A percentile compares a stretch with the other conserved stretches of the same genome.
Evolutionary conservation across 1,139 yeast genomes (phyloP).

Genomic region (Sugiyamaella pinicola): DNA sequence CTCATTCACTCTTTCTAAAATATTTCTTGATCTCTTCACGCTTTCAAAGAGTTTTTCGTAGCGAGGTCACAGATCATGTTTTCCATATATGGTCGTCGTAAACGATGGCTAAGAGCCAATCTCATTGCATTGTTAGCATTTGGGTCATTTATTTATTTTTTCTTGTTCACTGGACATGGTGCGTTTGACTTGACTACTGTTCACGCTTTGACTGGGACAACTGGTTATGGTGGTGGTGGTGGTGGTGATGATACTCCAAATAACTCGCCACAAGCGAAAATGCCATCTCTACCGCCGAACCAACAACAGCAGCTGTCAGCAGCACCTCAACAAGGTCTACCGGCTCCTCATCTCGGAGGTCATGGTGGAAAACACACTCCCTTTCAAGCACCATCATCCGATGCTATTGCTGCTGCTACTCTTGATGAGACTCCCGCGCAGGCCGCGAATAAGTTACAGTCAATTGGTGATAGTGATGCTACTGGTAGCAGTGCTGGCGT

Average conservation of each 20-base stretch:
- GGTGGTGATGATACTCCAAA: background rate
- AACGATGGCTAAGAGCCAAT: conserved; percentile 18
- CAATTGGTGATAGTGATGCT: background rate
- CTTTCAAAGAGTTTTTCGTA: no score
- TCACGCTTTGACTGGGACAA: conserved; percentile 5
- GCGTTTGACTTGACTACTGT: conserved; percentile 9
- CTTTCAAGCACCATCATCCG: background rate
- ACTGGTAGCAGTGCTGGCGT: background rate
- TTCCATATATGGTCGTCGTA: conserved; percentile 18
- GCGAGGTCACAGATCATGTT: conserved; percentile 15
- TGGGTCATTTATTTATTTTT: conserved; percentile 10
- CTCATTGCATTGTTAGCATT: conserved; percentile 12
- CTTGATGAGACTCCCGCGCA: background rate
- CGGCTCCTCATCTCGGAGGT: conserved; percentile 11
- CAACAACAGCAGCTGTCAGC: no score
- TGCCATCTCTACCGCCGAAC: no score
- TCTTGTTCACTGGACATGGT: background rate
- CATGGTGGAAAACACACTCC: background rate
- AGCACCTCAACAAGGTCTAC: background rate
- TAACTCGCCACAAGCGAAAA: background rate
- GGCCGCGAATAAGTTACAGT: background rate
- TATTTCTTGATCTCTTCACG: no score
- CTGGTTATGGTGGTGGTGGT: conserved; percentile 7
- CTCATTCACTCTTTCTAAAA: no score
- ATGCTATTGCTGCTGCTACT: conserved; percentile 4